Evolutionary conservation across 1,284 basidiomycete species (phyloP), one percentile per base, ranked within the genome.

Genomic region (Fistulina hepatica): DNA sequence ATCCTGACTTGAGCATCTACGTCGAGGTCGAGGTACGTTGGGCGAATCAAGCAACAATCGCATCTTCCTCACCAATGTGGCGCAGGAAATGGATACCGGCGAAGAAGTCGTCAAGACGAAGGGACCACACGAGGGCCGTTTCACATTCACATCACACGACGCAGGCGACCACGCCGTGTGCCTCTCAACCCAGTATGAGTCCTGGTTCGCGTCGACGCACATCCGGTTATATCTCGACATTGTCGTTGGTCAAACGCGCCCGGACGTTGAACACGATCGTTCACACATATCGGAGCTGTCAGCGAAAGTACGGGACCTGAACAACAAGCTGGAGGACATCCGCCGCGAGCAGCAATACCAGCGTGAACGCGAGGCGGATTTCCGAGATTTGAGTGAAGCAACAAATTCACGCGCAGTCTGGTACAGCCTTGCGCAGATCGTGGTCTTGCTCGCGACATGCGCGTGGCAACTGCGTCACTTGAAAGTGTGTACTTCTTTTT

Each of bases 161-260:
- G 74, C 92, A 40, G 94, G 93, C 38, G 93, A 97, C 65, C 95
- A 99, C 63, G 79, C 86, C 40, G 95, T 99, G 56, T 99, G 95
- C 58, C 72, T 98, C 37, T 81, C 81, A 10, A 85, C 89, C 21
- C 91, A 93, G 56, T 82, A 89, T 56, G 70, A 81, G 6, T 77
- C 84, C 5, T 13, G n/a, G 27, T 92, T 86, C 81, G 84, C 89
- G 61, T 71, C 76, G 36, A 82, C 89, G 2, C 91, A 97, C 56
- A 86, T 99, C 45, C 86, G 91, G 27, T 76, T 98, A 49, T 88
- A 97, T 63, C 73, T 99, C 47, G 95, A 98, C 53, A 74, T 99
- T 41, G 80, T 88, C 40, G 85, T 97, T 39, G 93, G 93, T 13
- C 77, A 73, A 37, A 76, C 85, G n/a, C 86, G 83, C 51, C 64